phyloP scores from a whole-genome alignment of 2,329 filamentous ascomycete species.

The Aureobasidium namibiae region DNA sequence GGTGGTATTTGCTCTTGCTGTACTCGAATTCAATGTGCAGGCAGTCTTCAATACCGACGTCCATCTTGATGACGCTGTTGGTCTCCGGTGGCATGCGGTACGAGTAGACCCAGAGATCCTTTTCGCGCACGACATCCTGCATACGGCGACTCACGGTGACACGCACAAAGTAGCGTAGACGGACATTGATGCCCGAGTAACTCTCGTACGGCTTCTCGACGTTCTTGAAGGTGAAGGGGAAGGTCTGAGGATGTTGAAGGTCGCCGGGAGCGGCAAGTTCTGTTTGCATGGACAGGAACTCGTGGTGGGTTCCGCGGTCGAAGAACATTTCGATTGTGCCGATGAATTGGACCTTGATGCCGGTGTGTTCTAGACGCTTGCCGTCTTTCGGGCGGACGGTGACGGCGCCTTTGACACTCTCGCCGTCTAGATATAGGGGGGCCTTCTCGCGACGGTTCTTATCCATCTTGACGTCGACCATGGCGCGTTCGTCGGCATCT shows the following conservation, averaged over 20 bases:
- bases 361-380: conserved; percentile 93
- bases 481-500: conserved; percentile 85
- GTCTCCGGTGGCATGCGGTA: conserved; percentile 97
- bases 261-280: conserved; percentile 95
- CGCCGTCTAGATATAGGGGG: conserved; percentile 93
- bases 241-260: conserved; percentile 96
- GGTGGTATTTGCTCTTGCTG: conserved; percentile 97
- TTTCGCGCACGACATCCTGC: conserved; percentile 96
- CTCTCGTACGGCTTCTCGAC: conserved; percentile 99
- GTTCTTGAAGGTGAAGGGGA: conserved; percentile 99
- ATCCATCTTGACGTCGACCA: conserved; percentile 96
- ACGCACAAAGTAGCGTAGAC: conserved; percentile 94
- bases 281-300: conserved; percentile 94
- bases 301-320: conserved; percentile 97
- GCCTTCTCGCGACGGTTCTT: conserved; percentile 97
- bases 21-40: conserved; percentile 99
- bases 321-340: conserved; percentile 99
- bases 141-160: conserved; percentile 95
- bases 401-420: conserved; percentile 93
- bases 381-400: conserved; percentile 96
- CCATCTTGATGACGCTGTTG: conserved; percentile 99
- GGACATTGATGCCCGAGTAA: conserved; percentile 99
- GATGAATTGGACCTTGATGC: conserved; percentile 99
- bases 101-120: conserved; percentile 99
- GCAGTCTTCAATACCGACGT: conserved; percentile 98